phyloP scores from a whole-genome alignment of 257 asterid species.

The Nicotiana otophora region DNA sequence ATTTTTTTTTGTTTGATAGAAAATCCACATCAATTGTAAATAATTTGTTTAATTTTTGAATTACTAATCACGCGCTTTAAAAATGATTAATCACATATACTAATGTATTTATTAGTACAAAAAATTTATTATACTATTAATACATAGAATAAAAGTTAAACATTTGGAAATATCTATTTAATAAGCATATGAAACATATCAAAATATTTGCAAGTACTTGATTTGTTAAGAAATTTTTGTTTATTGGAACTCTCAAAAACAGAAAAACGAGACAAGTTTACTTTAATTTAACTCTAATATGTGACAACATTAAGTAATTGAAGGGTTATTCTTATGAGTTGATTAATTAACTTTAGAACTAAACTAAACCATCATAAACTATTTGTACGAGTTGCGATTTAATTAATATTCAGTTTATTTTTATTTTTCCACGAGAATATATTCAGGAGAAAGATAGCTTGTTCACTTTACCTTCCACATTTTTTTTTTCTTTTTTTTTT shows the following conservation, averaged over 20 bases:
- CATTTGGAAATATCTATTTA: no score
- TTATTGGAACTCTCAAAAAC: not conserved
- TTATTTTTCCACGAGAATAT: not conserved
- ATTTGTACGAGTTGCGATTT: not conserved
- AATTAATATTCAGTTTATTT: not conserved
- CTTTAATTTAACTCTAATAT: not conserved
- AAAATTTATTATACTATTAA: no score
- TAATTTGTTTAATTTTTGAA: no score
- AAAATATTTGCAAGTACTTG: not conserved
- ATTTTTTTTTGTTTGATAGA: no score
- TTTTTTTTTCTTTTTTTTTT: no score
- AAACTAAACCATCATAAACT: not conserved
- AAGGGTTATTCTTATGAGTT: not conserved
- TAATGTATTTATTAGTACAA: no score
- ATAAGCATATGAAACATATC: no score
- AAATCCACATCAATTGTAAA: no score
- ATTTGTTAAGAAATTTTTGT: not conserved
- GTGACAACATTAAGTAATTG: not conserved
- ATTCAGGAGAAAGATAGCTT: not conserved
- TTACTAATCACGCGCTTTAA: no score
- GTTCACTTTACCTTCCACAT: not conserved
- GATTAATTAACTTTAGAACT: not conserved
- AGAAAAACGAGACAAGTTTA: not conserved
- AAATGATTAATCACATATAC: no score
- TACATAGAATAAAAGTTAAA: no score